A percentile compares a stretch with the other conserved stretches of the same genome.
These are phyloP conservation scores for Coleophoma cylindrospora DNA, from an alignment of 2,329 filamentous ascomycete genomes.

Conservation along the genomic window DNA sequence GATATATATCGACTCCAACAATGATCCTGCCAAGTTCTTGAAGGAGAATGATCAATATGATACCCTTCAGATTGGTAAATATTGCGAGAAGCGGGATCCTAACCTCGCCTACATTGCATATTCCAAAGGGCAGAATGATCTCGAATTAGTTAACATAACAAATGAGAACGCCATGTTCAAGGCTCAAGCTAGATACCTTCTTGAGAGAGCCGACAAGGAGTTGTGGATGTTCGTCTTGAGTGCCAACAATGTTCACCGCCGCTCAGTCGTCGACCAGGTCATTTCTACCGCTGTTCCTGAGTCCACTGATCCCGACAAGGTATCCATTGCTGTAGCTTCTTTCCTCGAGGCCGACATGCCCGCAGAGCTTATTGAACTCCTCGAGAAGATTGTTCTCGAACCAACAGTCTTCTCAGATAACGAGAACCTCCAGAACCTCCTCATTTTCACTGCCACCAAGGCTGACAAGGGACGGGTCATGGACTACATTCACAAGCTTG, in stretches of 20 bases:
- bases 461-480: slow-evolving; percentile 92
- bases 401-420: slow-evolving; percentile 99
- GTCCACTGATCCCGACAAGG: slow-evolving; percentile 87
- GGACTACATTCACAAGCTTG: slow-evolving; percentile 91
- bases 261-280: slow-evolving; percentile 92
- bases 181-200: slow-evolving; percentile 89
- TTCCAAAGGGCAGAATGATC: slow-evolving; percentile 92
- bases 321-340: slow-evolving; percentile 87
- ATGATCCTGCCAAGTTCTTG: slow-evolving; percentile 94
- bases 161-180: slow-evolving; percentile 99
- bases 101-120: slow-evolving; percentile 91
- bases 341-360: slow-evolving; percentile 91
- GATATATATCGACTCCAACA: slow-evolving; percentile 99
- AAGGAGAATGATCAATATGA: slow-evolving; percentile 98
- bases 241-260: slow-evolving; percentile 91
- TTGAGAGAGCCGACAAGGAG: slow-evolving; percentile 84
- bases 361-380: slow-evolving; percentile 88
- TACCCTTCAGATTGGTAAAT: slow-evolving; percentile 86
- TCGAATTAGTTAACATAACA: slow-evolving; percentile 95
- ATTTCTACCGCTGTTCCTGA: slow-evolving; percentile 93
- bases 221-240: slow-evolving; percentile 94
- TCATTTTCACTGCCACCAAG: slow-evolving; percentile 95
- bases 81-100: slow-evolving; percentile 97
- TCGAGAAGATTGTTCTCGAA: slow-evolving; percentile 99
- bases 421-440: slow-evolving; percentile 88